These are phyloP conservation scores for Lasiosphaeria miniovina DNA, from an alignment of 495 filamentous ascomycete genomes.

Conservation along the genomic window DNA sequence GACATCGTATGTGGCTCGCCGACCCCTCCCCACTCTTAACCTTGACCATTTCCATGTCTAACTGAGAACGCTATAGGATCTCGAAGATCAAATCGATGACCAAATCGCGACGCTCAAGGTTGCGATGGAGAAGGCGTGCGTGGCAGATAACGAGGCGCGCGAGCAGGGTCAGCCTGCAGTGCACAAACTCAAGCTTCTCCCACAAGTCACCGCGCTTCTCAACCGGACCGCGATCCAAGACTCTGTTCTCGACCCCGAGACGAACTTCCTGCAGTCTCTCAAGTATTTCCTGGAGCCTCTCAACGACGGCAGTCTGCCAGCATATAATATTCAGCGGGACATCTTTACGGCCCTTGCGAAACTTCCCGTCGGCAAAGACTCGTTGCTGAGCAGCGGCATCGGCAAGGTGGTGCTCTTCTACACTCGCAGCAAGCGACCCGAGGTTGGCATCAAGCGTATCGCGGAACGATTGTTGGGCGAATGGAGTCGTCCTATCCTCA, in stretches of 20 bases:
- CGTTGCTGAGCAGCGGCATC: slow-evolving; percentile 83
- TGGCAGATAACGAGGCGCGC: slow-evolving; percentile 78
- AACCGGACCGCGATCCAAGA: slow-evolving; percentile 83
- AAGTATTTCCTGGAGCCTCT: slow-evolving; percentile 97
- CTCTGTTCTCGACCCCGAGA: slow-evolving; percentile 85
- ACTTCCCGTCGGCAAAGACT: slow-evolving; percentile 85
- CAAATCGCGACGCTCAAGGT: slow-evolving; percentile 85
- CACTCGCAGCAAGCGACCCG: slow-evolving; percentile 85
- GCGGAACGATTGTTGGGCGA: slow-evolving; percentile 87
- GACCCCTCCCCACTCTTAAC: background rate
- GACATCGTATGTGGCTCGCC: slow-evolving; percentile 65
- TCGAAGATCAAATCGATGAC: slow-evolving; percentile 83
- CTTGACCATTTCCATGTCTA: slow-evolving; percentile 7
- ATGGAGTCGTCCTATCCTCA: slow-evolving; percentile 95
- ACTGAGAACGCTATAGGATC: slow-evolving; percentile 55
- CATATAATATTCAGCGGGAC: slow-evolving; percentile 95
- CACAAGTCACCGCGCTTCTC: slow-evolving; percentile 82
- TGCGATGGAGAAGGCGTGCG: slow-evolving; percentile 88
- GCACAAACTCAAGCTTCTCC: slow-evolving; percentile 91
- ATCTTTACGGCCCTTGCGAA: slow-evolving; percentile 76
- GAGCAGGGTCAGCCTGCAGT: slow-evolving; percentile 74
- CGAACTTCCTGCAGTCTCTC: slow-evolving; percentile 89
- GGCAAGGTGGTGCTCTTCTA: slow-evolving; percentile 97
- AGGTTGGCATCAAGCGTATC: slow-evolving; percentile 83
- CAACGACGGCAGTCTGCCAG: slow-evolving; percentile 85